phyloP scores from a whole-genome alignment of 768 basidiomycete species.

The Lentinula boryana region DNA sequence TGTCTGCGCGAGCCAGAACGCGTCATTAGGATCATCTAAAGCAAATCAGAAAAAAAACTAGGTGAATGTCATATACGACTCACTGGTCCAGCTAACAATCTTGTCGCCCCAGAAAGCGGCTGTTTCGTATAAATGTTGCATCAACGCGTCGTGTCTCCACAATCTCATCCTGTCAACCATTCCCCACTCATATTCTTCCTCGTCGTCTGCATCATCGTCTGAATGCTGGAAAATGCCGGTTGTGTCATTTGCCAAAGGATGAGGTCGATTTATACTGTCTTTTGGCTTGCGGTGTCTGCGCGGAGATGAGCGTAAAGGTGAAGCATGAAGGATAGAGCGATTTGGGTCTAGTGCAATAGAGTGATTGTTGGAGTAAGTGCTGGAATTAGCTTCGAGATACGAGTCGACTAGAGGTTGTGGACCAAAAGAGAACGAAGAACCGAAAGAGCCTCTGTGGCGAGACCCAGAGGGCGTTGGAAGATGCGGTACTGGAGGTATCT shows the following conservation, averaged over 20 bases:
- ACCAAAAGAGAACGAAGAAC: slow-evolving; percentile 79
- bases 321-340: slow-evolving; percentile 68
- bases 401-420: slow-evolving; percentile 73
- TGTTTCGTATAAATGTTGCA: slow-evolving; percentile 97
- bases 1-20: slow-evolving; percentile 98
- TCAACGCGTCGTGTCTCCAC: slow-evolving; percentile 97
- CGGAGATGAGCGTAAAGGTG: slow-evolving; percentile 66
- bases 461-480: slow-evolving; percentile 51
- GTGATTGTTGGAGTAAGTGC: slow-evolving; percentile 48
- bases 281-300: slow-evolving; percentile 50
- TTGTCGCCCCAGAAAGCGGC: slow-evolving; percentile 99
- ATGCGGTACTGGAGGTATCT: slow-evolving; percentile 36
- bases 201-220: slow-evolving; percentile 54
- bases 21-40: slow-evolving; percentile 94
- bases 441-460: slow-evolving; percentile 63
- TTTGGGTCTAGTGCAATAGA: slow-evolving; percentile 72
- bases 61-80: slow-evolving; percentile 19
- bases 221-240: slow-evolving; percentile 72
- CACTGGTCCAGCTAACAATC: slow-evolving; percentile 92
- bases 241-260: slow-evolving; percentile 76
- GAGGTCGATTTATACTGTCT: slow-evolving; percentile 42
- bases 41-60: slow-evolving; percentile 5
- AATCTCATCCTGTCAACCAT: slow-evolving; percentile 93
- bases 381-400: slow-evolving; percentile 58
- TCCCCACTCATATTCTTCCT: slow-evolving; percentile 66